Evolutionary conservation across 805 yeast species (phyloP).

Genomic region (Starmerella lactis-condensi): DNA sequence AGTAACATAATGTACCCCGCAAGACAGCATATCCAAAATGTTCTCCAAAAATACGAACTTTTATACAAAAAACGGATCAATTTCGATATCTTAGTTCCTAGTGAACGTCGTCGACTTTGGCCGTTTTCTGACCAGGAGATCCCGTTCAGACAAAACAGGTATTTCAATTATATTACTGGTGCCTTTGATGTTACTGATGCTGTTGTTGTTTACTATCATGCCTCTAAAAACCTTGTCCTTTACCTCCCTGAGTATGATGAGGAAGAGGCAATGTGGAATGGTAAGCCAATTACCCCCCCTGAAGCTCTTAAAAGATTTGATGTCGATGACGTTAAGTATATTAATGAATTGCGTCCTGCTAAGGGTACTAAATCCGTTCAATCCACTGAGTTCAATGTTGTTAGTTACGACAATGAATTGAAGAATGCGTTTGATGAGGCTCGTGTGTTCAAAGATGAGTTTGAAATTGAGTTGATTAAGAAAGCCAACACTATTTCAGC

Average conservation of each 20-base stretch:
- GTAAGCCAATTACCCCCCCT: slow-evolving; percentile 52
- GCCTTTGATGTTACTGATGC: slow-evolving; percentile 55
- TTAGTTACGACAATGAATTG: slow-evolving; percentile 15
- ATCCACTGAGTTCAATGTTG: slow-evolving; percentile 9
- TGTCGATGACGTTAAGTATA: slow-evolving; percentile 63
- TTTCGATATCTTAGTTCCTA: slow-evolving; percentile 26
- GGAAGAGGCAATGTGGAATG: slow-evolving; percentile 95
- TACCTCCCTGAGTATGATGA: slow-evolving; percentile 68
- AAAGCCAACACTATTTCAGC: slow-evolving; percentile 76
- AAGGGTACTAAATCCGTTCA: slow-evolving; percentile 15
- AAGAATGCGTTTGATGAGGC: slow-evolving; percentile 68
- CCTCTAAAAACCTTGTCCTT: slow-evolving; percentile 39
- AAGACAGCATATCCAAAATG: slow-evolving; percentile 41
- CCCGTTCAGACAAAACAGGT: slow-evolving; percentile 74
- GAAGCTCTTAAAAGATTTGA: slow-evolving; percentile 52
- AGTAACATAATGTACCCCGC: slow-evolving; percentile 92
- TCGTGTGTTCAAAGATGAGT: slow-evolving; percentile 65
- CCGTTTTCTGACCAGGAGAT: slow-evolving; percentile 65
- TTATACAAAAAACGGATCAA: slow-evolving; percentile 19
- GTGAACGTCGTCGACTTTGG: slow-evolving; percentile 28
- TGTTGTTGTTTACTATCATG: slow-evolving; percentile 41
- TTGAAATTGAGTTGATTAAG: slow-evolving; percentile 55
- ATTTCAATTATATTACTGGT: slow-evolving; percentile 76
- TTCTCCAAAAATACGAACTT: slow-evolving; percentile 21
- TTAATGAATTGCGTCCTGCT: slow-evolving; percentile 29